These are phyloP conservation scores for Penicillium sp. DNA, from an alignment of 2,329 filamentous ascomycete species.

Conservation along the genomic window DNA sequence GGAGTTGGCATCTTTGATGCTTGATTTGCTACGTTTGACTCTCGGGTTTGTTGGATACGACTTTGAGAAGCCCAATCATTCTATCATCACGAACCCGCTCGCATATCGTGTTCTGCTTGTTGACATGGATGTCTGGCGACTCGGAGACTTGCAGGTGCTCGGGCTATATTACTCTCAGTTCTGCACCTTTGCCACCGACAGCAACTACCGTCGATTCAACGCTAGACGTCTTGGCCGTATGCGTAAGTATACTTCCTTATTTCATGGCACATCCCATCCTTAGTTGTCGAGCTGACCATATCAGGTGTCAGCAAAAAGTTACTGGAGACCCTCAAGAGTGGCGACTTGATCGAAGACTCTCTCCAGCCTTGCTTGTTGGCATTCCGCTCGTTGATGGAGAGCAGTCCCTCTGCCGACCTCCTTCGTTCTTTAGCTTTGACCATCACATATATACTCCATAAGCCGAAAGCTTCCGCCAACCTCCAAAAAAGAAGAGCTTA, in stretches of 20 bases:
- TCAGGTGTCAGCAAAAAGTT: constrained; percentile 83
- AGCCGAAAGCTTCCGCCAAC: constrained; percentile 45
- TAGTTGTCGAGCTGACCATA: constrained; percentile 18
- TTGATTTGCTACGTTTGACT: constrained; percentile 68
- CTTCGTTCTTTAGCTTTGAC: constrained; percentile 85
- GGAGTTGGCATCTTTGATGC: constrained; percentile 52
- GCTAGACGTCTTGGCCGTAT: constrained; percentile 80
- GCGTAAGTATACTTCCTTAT: constrained; percentile 57
- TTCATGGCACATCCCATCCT: background rate
- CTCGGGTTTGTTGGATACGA: constrained; percentile 88
- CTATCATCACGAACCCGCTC: constrained; percentile 91
- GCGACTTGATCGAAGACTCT: constrained; percentile 67
- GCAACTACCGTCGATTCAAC: constrained; percentile 91
- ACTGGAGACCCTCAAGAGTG: constrained; percentile 83
- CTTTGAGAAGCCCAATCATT: constrained; percentile 71
- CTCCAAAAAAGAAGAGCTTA: constrained; percentile 47
- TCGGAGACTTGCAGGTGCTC: constrained; percentile 70
- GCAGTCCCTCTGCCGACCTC: constrained; percentile 77
- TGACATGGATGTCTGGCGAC: constrained; percentile 90
- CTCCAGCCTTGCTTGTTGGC: constrained; percentile 73
- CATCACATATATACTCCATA: constrained; percentile 86
- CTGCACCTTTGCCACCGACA: constrained; percentile 77
- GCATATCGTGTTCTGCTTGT: constrained; percentile 89
- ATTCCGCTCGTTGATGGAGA: constrained; percentile 73
- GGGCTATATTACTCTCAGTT: constrained; percentile 93